phyloP scores from a whole-genome alignment of 2,329 filamentous ascomycete species.

The Colletotrichum viniferum region DNA sequence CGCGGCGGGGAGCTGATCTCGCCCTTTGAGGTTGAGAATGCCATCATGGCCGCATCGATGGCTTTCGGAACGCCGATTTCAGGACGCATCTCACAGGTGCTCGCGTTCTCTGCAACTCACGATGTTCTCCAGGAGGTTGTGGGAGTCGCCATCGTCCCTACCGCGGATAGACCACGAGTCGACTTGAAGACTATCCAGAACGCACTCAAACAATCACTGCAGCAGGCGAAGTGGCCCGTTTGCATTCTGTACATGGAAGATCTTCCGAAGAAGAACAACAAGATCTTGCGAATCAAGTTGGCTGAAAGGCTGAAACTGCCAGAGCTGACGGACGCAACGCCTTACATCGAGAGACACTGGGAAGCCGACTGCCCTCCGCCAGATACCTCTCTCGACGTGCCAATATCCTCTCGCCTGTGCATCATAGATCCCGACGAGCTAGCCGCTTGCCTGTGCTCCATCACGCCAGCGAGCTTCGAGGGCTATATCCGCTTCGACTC shows the following conservation, averaged over 20 bases:
- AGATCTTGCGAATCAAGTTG: slow-evolving; percentile 59
- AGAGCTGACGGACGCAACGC: slow-evolving; percentile 47
- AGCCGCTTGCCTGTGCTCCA: slow-evolving; percentile 25
- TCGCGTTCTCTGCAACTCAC: slow-evolving; percentile 59
- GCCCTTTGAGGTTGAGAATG: slow-evolving; percentile 63
- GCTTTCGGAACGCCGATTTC: slow-evolving; percentile 45
- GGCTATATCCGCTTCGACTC: slow-evolving; percentile 16
- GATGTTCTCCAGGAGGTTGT: slow-evolving; percentile 61
- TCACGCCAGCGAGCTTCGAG: slow-evolving; percentile 21
- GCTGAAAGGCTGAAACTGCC: slow-evolving; percentile 50
- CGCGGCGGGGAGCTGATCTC: slow-evolving; percentile 64
- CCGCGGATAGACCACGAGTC: slow-evolving; percentile 43
- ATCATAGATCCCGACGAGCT: slow-evolving; percentile 32
- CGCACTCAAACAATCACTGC: slow-evolving; percentile 50
- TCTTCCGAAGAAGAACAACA: slow-evolving; percentile 60
- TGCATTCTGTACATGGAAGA: slow-evolving; percentile 60
- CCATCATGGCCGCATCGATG: slow-evolving; percentile 51
- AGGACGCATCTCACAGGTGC: slow-evolving; percentile 49
- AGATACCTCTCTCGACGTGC: slow-evolving; percentile 47
- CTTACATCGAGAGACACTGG: slow-evolving; percentile 50
- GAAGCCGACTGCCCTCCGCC: slow-evolving; percentile 52
- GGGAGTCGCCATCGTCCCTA: slow-evolving; percentile 55
- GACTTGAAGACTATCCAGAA: slow-evolving; percentile 54
- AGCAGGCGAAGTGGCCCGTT: slow-evolving; percentile 57
- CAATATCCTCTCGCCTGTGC: slow-evolving; percentile 42